phyloP scores from a whole-genome alignment of 75 land plant genomes.

The Sequoia sempervirens region DNA sequence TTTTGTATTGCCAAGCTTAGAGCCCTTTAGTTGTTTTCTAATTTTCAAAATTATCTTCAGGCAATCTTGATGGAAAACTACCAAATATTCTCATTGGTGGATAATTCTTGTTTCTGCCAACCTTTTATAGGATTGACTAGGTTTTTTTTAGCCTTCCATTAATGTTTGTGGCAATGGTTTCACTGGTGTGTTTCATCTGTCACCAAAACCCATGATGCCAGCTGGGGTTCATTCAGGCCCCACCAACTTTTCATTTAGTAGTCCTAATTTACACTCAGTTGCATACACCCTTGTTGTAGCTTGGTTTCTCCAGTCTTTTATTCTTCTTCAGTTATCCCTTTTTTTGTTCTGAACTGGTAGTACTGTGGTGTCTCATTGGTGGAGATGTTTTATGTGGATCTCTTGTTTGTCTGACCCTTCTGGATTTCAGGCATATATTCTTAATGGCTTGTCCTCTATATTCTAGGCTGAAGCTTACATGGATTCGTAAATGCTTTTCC shows the following conservation, averaged over 20 bases:
- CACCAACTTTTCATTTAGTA: neutral
- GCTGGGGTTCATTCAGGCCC: neutral
- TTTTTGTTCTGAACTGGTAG: neutral
- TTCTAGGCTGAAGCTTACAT: neutral
- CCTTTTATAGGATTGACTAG: too few species aligned
- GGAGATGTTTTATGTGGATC: neutral
- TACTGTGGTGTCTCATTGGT: neutral
- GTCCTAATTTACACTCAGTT: neutral
- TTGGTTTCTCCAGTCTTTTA: too few species aligned
- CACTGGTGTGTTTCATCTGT: neutral
- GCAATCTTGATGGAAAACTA: neutral
- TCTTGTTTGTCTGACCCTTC: neutral
- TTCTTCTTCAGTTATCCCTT: neutral
- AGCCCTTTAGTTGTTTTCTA: neutral
- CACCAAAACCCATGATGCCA: neutral
- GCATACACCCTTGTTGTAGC: too few species aligned
- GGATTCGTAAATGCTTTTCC: neutral
- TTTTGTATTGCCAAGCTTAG: too few species aligned
- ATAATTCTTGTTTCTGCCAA: too few species aligned
- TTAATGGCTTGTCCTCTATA: neutral
- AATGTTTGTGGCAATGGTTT: neutral
- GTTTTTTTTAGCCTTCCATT: too few species aligned
- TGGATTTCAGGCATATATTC: neutral
- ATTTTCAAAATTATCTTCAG: neutral
- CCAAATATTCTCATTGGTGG: neutral